These are phyloP conservation scores for Fraxinus excelsior DNA, from an alignment of 257 asterid species.

Conservation along the genomic window DNA sequence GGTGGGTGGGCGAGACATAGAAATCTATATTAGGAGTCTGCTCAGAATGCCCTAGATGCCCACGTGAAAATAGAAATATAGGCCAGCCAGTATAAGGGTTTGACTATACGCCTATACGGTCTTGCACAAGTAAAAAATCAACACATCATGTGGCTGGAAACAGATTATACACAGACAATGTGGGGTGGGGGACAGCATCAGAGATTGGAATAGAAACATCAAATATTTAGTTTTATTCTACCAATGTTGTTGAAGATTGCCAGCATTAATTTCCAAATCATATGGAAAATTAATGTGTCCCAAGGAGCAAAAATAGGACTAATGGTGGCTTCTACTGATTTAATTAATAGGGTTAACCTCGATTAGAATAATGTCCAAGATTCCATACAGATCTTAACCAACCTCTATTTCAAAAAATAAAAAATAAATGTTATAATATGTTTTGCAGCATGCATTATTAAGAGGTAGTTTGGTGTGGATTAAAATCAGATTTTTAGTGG, in stretches of 20 bases:
- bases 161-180: conserved; percentile 42
- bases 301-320: conserved; percentile 54
- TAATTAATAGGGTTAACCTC: conserved; percentile 38
- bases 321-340: conserved; percentile 62
- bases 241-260: conserved; percentile 29
- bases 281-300: conserved; percentile 73
- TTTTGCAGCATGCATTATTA: conserved; percentile 32
- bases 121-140: conserved; percentile 39
- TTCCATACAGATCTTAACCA: conserved; percentile 29
- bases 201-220: conserved; percentile 84
- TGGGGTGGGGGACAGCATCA: conserved; percentile 44
- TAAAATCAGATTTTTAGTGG: too few relatives aligned
- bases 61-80: conserved; percentile 62
- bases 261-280: conserved; percentile 44
- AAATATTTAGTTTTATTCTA: conserved; percentile 43
- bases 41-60: conserved; percentile 35
- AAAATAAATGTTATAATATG: conserved; percentile 30
- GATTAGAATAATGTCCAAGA: conserved; percentile 35
- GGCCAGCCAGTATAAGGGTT: conserved; percentile 38
- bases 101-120: conserved; percentile 44
- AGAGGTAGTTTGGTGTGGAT: too few relatives aligned
- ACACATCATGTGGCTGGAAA: conserved; percentile 58
- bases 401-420: conserved; percentile 22
- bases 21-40: conserved; percentile 24
- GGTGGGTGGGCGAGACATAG: conserved; percentile 38